Base-by-base conservation (phyloP, 2,329 filamentous ascomycete genomes). In the Pezicula rhizophila region DNA sequence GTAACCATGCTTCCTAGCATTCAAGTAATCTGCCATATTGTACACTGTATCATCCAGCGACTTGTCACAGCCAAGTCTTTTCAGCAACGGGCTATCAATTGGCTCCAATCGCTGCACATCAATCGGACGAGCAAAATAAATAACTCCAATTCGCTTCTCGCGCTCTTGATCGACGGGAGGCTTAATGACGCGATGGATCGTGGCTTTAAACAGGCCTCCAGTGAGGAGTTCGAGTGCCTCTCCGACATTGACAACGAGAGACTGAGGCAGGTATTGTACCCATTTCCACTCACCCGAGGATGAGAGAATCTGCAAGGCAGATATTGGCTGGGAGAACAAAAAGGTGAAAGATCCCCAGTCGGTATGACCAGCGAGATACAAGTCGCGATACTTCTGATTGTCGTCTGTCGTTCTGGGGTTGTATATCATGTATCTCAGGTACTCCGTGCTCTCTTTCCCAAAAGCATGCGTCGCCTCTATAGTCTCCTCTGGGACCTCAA, bases 301-400 rank as follows among this genome's bases (percentile, higher is more conserved):
- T 3, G 63, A 65, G 38, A 67, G 64, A 23, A 71, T 61, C 45
- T 70, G 68, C 8, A 71, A 55, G 0, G 66, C 68, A 0, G 67
- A 61, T 7, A 71, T 64, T 17, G 68, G 63, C 49, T 71, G 68
- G 17, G 61, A 65, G 63, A 68, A 68, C 14, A 71, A 61, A 23
- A 72, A 60, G 0, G 68, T 70, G 34, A 68, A 57, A 5, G 64
- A 65, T 8, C 68, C 68, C 52, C 69, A 71, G 47, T 71, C 69
- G 2, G 68, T 70, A 56, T 71, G 69, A 18, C 65, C 68, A n/a
- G 67, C 60, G 3, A 68, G 64, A 60, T 65, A 70, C 14, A 68
- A 64, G 47, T 68, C 64, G 12, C 67, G 57, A 43, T 66, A 65
- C 46, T 64, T 66, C 28, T 60, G 59, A 42, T 68, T 67, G 14